Evolutionary conservation across 2,329 filamentous ascomycete species (phyloP), one percentile per base, ranked within the genome.

Genomic region (Calonectria pseudoturangicola): DNA sequence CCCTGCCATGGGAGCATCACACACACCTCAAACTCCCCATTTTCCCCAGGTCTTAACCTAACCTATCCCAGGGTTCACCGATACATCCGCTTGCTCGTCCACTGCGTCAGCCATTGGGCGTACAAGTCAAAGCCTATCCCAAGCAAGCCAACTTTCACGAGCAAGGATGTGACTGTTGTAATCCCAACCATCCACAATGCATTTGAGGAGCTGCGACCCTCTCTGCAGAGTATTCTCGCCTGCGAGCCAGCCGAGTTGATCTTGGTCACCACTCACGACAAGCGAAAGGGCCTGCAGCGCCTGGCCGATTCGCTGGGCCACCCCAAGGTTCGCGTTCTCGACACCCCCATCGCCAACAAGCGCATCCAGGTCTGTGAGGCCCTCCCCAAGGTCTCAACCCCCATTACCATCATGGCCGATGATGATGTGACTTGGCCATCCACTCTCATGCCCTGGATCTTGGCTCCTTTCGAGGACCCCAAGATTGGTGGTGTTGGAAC

Each of bases 381-480:
- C 4, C 94, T 98, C 60, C 95, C 96, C 25, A 91, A 95, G 77
- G 95, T 98, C 71, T 89, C 88, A 77, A 98, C 96, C 0, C 87
- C 89, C 65, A 95, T 98, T 81, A 98, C 95, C 45, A 91, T 98
- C 79, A 95, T 98, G 87, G 95, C 96, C 30, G 96, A 98, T 82
- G 96, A 98, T 84, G 96, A 98, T 83, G 96, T 98, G 74, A 95
- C 94, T 79, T 98, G 96, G 94, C 96, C 96, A 4, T 88, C 89
- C 18, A 97, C 94, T 50, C 91, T 98, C 74, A 90, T 98, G 79
- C 94, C 93, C 39, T 98, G 96, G 96, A 93, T 98, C 71, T 87
- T 98, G 74, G 96, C 96, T 5, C 96, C 96, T 0, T 98, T 98
- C 75, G 95, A 98, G 83, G 92, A 97, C 82, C 87, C 90, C 47